Base-by-base conservation (phyloP, 2,329 filamentous ascomycete genomes). In the Aaosphaeria pasadenensis region DNA sequence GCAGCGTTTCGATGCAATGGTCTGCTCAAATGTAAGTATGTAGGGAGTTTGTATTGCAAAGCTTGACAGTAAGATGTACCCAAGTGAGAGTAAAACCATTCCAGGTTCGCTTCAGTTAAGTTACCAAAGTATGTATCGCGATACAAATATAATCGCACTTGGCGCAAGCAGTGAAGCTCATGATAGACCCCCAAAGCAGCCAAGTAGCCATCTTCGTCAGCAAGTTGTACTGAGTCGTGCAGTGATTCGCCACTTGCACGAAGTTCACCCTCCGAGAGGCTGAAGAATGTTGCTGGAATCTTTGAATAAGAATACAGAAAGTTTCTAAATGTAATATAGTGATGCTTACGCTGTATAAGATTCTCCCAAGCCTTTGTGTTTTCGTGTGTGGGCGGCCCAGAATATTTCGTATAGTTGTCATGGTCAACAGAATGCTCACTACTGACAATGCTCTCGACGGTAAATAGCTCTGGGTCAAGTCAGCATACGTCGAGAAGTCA, bases 1-100 rank as follows among this genome's bases (percentile, higher is more conserved):
- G 31, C 9, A 52, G 47, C 4, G n/a, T 36, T 17, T 52, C 50
- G 39, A 52, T 49, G 24, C 50, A 52, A 31, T 52, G 50, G n/a
- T 41, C 50, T 24, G 17, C 17, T 24, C 17, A 24, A 24, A 24
- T 24, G 17, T 6, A 24, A 24, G 17, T 24, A 36, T 36, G 33
- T 9, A 36, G n/a, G 33, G 33, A 3, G 33, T 36, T 9, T 13
- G 17, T 24, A 24, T 24, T 24, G 17, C 17, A 24, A 24, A 24
- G 17, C 2, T 24, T 24, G 17, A 24, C 17, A 24, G 17, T 24
- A 24, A 24, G 17, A 36, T 9, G 33, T 36, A 36, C 33, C 33
- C 6, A 43, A 29, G 31, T 43, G 41, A 7, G 11, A 17, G 30
- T 24, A 24, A 11, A 43, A 24, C 7, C 24, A 43, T 30, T 43